Conservation (phyloP, 352 stramenopile genomes). For the Nannochloropsis limnetica region DNA sequence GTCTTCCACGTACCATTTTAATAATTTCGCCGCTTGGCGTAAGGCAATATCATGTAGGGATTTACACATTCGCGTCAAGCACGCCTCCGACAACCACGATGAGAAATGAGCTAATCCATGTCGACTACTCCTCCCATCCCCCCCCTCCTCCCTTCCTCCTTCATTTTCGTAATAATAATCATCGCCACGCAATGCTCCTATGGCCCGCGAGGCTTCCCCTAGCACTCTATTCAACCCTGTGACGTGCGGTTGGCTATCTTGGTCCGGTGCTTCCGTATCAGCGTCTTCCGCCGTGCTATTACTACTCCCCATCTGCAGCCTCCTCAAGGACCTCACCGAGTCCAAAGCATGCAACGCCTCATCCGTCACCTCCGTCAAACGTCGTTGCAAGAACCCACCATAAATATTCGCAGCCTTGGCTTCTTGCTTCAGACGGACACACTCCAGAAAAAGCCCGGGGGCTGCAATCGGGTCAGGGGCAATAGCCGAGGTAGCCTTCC, state of each 20-base stretch:
- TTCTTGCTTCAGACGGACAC: conserved; percentile 24
- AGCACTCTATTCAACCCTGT: conserved; percentile 1
- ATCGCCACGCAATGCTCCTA: neutral
- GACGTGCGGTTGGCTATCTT: conserved; percentile 8
- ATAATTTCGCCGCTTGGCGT: neutral
- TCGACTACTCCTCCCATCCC: neutral
- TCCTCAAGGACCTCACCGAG: neutral
- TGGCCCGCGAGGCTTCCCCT: neutral
- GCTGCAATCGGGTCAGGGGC: neutral
- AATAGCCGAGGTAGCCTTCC: conserved; percentile 24
- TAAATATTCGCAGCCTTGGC: neutral
- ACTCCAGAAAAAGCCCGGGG: neutral
- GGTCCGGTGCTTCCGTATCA: neutral
- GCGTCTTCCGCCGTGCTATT: conserved; percentile 4
- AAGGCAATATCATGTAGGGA: neutral
- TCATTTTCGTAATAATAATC: conserved; percentile 1
- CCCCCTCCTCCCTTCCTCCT: neutral
- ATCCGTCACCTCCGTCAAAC: neutral
- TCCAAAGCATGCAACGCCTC: conserved; percentile 1
- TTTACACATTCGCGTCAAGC: neutral
- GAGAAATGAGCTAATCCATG: conserved; percentile 19
- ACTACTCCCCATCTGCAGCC: conserved; percentile 32
- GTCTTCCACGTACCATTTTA: conserved; percentile 10
- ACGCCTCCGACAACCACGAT: neutral
- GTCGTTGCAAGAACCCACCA: neutral